These are phyloP conservation scores for Fusarium penzigii DNA, from an alignment of 2,329 filamentous ascomycete genomes.

Conservation along the genomic window DNA sequence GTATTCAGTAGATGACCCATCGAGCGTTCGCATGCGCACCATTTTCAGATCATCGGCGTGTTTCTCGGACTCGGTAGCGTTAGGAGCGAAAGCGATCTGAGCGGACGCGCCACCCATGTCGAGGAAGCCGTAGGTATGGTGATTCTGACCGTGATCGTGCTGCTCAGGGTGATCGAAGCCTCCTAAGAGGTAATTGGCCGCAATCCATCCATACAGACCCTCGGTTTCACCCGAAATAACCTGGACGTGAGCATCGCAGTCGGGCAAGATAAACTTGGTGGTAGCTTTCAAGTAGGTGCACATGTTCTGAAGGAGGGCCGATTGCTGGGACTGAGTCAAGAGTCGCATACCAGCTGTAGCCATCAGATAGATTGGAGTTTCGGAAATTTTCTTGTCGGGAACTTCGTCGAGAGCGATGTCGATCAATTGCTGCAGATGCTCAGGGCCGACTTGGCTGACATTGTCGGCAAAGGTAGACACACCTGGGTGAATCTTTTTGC, in stretches of 20 bases:
- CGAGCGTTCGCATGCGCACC: slow-evolving; percentile 78
- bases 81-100: slow-evolving; percentile 97
- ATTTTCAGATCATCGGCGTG: slow-evolving; percentile 89
- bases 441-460: slow-evolving; percentile 73
- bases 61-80: slow-evolving; percentile 83
- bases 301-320: slow-evolving; percentile 71
- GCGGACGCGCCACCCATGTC: slow-evolving; percentile 98
- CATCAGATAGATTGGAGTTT: slow-evolving; percentile 92
- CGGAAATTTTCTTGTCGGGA: slow-evolving; percentile 71
- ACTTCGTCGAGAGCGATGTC: slow-evolving; percentile 80
- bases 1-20: slow-evolving; percentile 78
- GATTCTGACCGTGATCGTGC: slow-evolving; percentile 80
- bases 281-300: slow-evolving; percentile 79
- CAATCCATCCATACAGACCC: slow-evolving; percentile 95
- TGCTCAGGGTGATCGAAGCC: slow-evolving; percentile 78
- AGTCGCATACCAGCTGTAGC: slow-evolving; percentile 95
- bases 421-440: slow-evolving; percentile 78
- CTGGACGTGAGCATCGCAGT: slow-evolving; percentile 86
- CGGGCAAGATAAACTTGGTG: slow-evolving; percentile 82
- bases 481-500: slow-evolving; percentile 90
- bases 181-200: slow-evolving; percentile 91
- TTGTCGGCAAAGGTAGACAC: slow-evolving; percentile 86
- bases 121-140: slow-evolving; percentile 94
- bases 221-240: slow-evolving; percentile 96
- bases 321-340: slow-evolving; percentile 71